Base-by-base conservation (phyloP, 805 yeast genomes). In the Sugiyamaella boreocaroliniensis region DNA sequence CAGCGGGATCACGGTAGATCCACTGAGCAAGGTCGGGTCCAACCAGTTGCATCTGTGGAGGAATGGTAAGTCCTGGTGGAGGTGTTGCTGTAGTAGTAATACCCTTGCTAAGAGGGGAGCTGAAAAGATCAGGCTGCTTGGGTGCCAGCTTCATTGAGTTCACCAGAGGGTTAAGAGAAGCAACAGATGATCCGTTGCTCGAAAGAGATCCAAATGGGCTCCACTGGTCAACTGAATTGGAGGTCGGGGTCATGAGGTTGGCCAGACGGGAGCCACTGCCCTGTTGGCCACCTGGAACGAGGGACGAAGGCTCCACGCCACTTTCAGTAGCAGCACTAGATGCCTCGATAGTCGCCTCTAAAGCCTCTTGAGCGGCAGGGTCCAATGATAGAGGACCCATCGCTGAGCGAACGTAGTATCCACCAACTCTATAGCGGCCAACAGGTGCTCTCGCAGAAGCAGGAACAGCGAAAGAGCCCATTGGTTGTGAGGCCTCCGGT, bases 1-100 rank as follows among this genome's bases (percentile, higher is more conserved):
- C 87, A 42, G 75, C 66, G 0, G 87, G 81, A 65, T 88, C 96
- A 51, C 83, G 69, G 65, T 88, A 88, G 53, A 70, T 70, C 96
- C 96, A 88, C 47, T 75, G 70, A 58, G 82, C 73, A 49, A 72
- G 66, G 29, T 66, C 71, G 1, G 81, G 75, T 1, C 70, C 61
- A 12, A 59, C 26, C 44, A 76, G 41, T 10, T 43, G 15, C 7
- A 15, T 6, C 15, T 43, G 45, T 20, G 19, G 29, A 9, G 60
- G 59, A 2, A 51, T 19, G 15, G 47, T 10, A n/a, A 54, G 40
- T 1, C 58, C 60, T 6, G 60, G 60, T 37, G 59, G 58, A 5
- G 61, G 59, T 7, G 51, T n/a, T 14, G 56, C 20, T 14, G 43
- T n/a, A 26, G 48, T 11, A 2, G 29, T 20, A 8, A 29, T 14